Base-by-base conservation (phyloP, 1,139 yeast species). In the Candida sp. region DNA sequence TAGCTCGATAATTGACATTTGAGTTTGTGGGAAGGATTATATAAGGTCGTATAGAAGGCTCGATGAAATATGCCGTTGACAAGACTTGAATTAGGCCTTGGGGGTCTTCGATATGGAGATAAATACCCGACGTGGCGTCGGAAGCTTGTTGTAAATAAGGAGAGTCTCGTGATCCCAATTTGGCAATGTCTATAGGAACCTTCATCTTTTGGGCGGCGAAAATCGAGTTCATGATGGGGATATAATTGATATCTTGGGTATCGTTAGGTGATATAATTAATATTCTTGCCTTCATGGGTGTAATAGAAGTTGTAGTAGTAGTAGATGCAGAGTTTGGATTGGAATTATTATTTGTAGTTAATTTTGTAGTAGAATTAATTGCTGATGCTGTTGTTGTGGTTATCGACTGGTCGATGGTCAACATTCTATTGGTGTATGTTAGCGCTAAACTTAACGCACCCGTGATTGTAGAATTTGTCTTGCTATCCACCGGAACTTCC, bases 201-300 rank as follows among this genome's bases (percentile, higher is more conserved):
- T 84, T 84, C 84, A 87, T 79, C 63, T 90, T 90, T 54, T 93
- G 97, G 1, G 99, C 97, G 0, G 98, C 95, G 66, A 95, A 95
- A 36, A 93, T 91, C 51, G 95, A 79, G 63, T 95, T 95, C 99
- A 95, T 95, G 39, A 90, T 83, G 4, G 98, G 88, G 36, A 93
- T 88, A 62, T 95, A 95, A 47, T 88, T 88, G 43, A 89, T 71
- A 21, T 89, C 82, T 45, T 83, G 82, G 53, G 89, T 95, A 49
- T 84, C 90, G 49, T 85, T 82, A 19, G 87, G 84, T 44, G 88
- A 84, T 2, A 93, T 73, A 5, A 90, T 79, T 50, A 95, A 63
- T 8, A 93, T 74, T 42, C 97, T 68, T 0, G 96, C 80, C 51
- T 83, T 83, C 63, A 87, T 68, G 2, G 81, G 52, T 3, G 70